Conservation (phyloP, 805 yeast genomes). For the Scheffersomyces spartinae region DNA sequence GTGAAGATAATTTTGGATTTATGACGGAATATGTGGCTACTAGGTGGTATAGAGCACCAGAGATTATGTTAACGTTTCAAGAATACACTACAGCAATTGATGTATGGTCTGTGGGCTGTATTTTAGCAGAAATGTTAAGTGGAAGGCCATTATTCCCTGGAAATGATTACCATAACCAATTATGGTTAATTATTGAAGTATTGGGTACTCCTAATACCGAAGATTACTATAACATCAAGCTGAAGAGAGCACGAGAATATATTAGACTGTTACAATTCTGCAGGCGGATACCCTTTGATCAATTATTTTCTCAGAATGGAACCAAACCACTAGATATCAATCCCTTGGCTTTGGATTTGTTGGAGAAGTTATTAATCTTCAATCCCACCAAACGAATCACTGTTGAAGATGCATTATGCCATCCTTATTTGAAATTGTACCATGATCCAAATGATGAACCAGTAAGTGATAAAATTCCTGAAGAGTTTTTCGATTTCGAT, state of each 20-base stretch:
- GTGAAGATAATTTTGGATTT: constrained; percentile 59
- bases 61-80: constrained; percentile 89
- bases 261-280: constrained; percentile 67
- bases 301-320: constrained; percentile 27
- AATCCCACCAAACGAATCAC: constrained; percentile 65
- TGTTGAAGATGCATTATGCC: constrained; percentile 66
- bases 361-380: constrained; percentile 52
- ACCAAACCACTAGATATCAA: constrained; percentile 32
- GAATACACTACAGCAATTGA: constrained; percentile 93
- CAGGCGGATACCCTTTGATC: constrained; percentile 45
- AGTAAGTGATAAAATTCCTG: constrained; percentile 67
- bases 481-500: constrained; percentile 85
- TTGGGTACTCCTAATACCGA: constrained; percentile 82
- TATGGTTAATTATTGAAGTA: constrained; percentile 72
- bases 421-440: constrained; percentile 81
- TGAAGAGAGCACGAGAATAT: constrained; percentile 81
- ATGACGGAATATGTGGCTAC: constrained; percentile 98
- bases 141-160: constrained; percentile 92
- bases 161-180: constrained; percentile 83
- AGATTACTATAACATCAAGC: constrained; percentile 63
- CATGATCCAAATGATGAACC: constrained; percentile 97
- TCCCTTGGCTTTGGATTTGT: constrained; percentile 44
- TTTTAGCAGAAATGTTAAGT: constrained; percentile 77
- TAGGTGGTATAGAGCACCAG: constrained; percentile 96
- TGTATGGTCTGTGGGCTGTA: constrained; percentile 95